Evolutionary conservation across 208 protist genomes (phyloP).

Genomic region (Paratrypanosoma confusum): DNA sequence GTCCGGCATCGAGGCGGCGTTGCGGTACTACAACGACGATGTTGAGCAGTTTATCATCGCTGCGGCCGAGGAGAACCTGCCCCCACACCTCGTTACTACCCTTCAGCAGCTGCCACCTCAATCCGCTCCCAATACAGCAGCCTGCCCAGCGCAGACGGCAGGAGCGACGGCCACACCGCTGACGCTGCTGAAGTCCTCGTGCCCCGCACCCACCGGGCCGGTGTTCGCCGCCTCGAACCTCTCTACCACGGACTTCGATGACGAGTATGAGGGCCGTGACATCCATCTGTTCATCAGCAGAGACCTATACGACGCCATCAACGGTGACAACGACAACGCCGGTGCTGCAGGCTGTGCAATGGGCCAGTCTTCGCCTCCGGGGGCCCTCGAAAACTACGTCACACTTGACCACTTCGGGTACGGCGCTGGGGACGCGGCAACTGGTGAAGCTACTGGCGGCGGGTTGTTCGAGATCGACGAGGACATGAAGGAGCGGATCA

Average conservation of each 20-base stretch:
- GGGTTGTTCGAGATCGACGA: conserved; percentile 66
- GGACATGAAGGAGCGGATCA: conserved; percentile 65
- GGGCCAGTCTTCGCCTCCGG: no score
- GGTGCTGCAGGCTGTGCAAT: conserved; percentile 3
- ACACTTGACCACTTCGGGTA: conserved; percentile 8
- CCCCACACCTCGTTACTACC: conserved; percentile 54
- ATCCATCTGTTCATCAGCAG: conserved; percentile 29
- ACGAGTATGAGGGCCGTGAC: conserved; percentile 12
- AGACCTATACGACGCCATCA: conserved; percentile 26
- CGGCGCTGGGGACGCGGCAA: conserved; percentile 10
- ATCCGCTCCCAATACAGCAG: background rate
- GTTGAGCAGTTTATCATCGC: conserved; percentile 84
- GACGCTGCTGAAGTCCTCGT: conserved; percentile 11
- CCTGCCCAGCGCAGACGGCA: background rate
- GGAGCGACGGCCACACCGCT: conserved; percentile 5
- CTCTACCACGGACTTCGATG: conserved; percentile 21
- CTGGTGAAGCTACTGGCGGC: conserved; percentile 7
- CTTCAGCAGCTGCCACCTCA: conserved; percentile 13
- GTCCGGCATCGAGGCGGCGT: conserved; percentile 33
- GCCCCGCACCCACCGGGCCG: background rate
- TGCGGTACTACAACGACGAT: conserved; percentile 79
- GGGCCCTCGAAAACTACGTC: no score
- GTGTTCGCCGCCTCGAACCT: background rate
- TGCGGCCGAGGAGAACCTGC: conserved; percentile 74
- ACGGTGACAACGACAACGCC: conserved; percentile 31